Conservation (phyloP, 2,329 filamentous ascomycete genomes). For the Cercospora sojina region DNA sequence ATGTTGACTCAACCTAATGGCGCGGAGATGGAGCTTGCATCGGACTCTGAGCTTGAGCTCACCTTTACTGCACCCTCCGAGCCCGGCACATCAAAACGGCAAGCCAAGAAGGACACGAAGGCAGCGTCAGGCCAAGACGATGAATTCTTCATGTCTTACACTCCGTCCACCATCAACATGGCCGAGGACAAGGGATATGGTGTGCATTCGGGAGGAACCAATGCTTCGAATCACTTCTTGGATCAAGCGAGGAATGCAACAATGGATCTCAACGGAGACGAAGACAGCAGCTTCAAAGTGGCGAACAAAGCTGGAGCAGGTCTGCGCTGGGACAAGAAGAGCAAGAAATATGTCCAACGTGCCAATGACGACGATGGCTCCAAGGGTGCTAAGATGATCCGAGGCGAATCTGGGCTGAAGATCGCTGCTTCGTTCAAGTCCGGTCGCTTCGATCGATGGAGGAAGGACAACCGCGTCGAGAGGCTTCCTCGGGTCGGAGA, state of each 20-base stretch:
- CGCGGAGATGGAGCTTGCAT: conserved; percentile 45
- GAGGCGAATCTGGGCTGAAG: conserved; percentile 93
- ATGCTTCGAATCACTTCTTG: conserved; percentile 69
- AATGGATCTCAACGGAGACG: conserved; percentile 93
- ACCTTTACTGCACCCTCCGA: conserved; percentile 44
- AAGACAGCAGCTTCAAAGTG: conserved; percentile 71
- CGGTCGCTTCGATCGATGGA: conserved; percentile 92
- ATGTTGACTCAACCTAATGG: conserved; percentile 35
- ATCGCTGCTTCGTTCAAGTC: conserved; percentile 92
- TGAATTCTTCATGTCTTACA: conserved; percentile 96
- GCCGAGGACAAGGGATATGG: conserved; percentile 92
- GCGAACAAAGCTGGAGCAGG: conserved; percentile 64
- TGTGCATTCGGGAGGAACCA: conserved; percentile 72
- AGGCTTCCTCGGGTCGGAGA: conserved; percentile 81
- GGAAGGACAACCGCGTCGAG: conserved; percentile 77
- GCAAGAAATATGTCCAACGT: conserved; percentile 88
- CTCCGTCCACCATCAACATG: conserved; percentile 73
- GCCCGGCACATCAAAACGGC: conserved; percentile 14
- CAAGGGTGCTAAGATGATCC: conserved; percentile 64
- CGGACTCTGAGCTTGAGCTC: conserved; percentile 56
- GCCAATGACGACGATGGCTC: conserved; percentile 95
- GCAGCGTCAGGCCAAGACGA: conserved; percentile 69
- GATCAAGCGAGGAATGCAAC: conserved; percentile 81
- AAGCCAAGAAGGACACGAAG: conserved; percentile 31
- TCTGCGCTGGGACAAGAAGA: conserved; percentile 96